A percentile compares a stretch with the other conserved stretches of the same genome.
phyloP scores from a whole-genome alignment of 1,284 basidiomycete species.

The Rhodotorula sp. region DNA sequence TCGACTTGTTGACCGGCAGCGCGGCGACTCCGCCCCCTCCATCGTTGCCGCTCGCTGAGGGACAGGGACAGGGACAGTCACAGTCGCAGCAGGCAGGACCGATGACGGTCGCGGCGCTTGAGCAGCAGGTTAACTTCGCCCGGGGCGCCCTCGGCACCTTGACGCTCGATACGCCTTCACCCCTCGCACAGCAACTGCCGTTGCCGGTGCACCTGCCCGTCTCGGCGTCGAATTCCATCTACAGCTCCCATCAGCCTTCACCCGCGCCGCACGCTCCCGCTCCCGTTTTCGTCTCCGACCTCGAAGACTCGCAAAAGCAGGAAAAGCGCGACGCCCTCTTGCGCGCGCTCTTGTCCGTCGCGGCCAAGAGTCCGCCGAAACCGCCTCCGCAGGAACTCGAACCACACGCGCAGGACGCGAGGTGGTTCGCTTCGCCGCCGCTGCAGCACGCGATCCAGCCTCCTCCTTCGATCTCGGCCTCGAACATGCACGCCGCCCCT shows the following conservation, averaged over 20 bases:
- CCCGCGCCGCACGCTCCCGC: neutral
- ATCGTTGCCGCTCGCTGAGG: neutral
- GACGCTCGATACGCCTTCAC: slow-evolving; percentile 9
- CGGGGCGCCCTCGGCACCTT: slow-evolving; percentile 9
- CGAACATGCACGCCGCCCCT: neutral
- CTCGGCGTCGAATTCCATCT: neutral
- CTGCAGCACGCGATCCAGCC: neutral
- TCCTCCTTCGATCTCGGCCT: neutral
- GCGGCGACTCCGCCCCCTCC: slow-evolving; percentile 1
- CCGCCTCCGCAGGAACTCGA: neutral
- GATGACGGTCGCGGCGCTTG: neutral
- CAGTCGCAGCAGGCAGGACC: too few species aligned
- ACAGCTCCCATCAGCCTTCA: neutral
- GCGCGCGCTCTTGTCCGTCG: slow-evolving; percentile 29
- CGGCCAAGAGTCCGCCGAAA: slow-evolving; percentile 2
- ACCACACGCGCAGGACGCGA: neutral
- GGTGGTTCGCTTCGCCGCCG: neutral
- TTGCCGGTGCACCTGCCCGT: neutral
- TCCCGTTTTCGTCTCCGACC: neutral
- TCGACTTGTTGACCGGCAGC: slow-evolving; percentile 26
- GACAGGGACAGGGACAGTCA: neutral
- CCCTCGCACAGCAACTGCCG: slow-evolving; percentile 4
- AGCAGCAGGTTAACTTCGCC: slow-evolving; percentile 1
- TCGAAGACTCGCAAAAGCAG: slow-evolving; percentile 21
- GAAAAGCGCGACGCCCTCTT: slow-evolving; percentile 38